A percentile compares a stretch with the other conserved stretches of the same genome.
Conservation (phyloP, 441 rosid species). For the Aleurites moluccanus region DNA sequence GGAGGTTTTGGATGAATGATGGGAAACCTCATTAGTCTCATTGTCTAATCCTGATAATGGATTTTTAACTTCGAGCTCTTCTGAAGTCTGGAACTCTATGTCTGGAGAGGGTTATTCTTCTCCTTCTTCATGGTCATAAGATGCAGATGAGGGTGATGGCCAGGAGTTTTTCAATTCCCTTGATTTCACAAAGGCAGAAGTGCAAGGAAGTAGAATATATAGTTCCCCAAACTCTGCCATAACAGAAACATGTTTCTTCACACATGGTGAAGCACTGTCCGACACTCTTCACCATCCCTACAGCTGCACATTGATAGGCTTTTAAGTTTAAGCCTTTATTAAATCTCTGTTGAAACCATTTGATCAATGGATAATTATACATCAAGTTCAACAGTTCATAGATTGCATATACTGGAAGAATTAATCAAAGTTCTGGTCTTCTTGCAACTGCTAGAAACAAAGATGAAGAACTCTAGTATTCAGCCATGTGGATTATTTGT, state of each 20-base stretch:
- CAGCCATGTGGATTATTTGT: no score
- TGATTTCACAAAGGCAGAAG: neutral
- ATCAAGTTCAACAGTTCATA: neutral
- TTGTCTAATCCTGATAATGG: conserved; percentile 7
- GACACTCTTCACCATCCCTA: neutral
- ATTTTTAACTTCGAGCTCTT: neutral
- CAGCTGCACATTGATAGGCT: neutral
- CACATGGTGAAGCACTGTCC: neutral
- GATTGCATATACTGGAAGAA: neutral
- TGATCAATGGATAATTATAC: neutral
- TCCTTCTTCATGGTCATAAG: neutral
- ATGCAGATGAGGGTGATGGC: neutral
- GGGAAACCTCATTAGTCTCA: neutral
- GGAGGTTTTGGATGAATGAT: neutral
- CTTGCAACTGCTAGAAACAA: no score
- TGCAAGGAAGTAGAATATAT: neutral
- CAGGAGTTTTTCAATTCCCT: neutral
- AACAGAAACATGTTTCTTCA: neutral
- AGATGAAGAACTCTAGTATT: no score
- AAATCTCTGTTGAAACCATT: neutral
- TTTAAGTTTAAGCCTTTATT: no score
- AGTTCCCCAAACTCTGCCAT: neutral
- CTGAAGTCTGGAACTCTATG: conserved; percentile 1
- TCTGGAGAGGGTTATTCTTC: conserved; percentile 9
- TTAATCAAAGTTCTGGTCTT: neutral